phyloP scores from a whole-genome alignment of 2,329 filamentous ascomycete genomes.

The Teratosphaeria destructans region DNA sequence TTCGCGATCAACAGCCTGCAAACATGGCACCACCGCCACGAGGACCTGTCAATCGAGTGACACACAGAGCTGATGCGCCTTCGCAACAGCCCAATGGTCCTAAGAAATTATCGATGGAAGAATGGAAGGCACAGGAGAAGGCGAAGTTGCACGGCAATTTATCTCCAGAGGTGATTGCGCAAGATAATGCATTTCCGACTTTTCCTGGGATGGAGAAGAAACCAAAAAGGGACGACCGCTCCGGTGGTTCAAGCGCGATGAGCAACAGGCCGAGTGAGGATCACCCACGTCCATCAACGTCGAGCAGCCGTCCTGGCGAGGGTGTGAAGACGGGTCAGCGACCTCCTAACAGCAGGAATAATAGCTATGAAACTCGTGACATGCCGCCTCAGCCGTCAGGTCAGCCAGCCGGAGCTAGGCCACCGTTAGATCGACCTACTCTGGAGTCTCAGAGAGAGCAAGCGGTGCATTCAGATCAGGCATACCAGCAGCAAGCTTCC shows the following conservation, averaged over 20 bases:
- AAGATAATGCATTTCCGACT: slow-evolving; percentile 39
- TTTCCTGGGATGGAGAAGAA: slow-evolving; percentile 30
- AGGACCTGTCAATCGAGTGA: neutral
- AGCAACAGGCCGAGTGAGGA: slow-evolving; percentile 12
- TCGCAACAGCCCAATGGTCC: slow-evolving; percentile 4
- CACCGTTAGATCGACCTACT: slow-evolving; percentile 7
- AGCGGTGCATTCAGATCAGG: slow-evolving; percentile 1
- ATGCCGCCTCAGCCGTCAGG: neutral
- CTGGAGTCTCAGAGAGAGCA: slow-evolving; percentile 1
- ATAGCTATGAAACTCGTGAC: slow-evolving; percentile 1
- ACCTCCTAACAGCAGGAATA: slow-evolving; percentile 4
- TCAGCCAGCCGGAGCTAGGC: neutral
- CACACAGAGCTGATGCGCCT: slow-evolving; percentile 1
- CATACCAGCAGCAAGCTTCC: slow-evolving; percentile 14
- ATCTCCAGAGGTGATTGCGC: slow-evolving; percentile 20
- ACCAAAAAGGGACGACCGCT: slow-evolving; percentile 4
- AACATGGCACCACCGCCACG: neutral
- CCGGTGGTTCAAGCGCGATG: slow-evolving; percentile 6
- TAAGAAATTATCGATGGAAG: slow-evolving; percentile 21
- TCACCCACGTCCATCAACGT: slow-evolving; percentile 5
- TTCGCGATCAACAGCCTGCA: neutral
- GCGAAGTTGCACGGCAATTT: slow-evolving; percentile 20
- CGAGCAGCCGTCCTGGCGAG: slow-evolving; percentile 1
- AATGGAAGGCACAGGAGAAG: slow-evolving; percentile 25
- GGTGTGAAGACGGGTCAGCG: neutral